Conservation (phyloP, 768 basidiomycete species). For the Pleurotus citrinopileatus region DNA sequence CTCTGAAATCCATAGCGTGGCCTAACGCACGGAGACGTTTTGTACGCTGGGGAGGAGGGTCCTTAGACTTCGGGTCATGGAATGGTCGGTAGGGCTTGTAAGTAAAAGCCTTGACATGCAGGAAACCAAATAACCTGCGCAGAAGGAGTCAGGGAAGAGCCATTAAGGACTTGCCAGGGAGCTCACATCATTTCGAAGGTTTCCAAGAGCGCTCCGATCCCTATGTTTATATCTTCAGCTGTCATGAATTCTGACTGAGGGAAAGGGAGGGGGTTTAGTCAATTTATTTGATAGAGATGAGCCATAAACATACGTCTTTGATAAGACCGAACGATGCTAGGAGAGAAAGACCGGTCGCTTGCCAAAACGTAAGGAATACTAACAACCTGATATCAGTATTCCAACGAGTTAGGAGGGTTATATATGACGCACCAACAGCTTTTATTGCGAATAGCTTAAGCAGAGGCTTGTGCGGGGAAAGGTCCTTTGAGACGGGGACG, state of each 20-base stretch:
- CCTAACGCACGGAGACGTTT: slow-evolving; percentile 54
- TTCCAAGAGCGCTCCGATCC: slow-evolving; percentile 63
- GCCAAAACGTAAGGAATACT: slow-evolving; percentile 82
- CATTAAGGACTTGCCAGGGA: slow-evolving; percentile 13
- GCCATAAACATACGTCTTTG: slow-evolving; percentile 49
- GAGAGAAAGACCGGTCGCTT: slow-evolving; percentile 56
- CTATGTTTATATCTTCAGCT: slow-evolving; percentile 69
- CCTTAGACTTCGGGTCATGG: slow-evolving; percentile 25
- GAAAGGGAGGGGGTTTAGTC: background rate
- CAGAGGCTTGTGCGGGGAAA: slow-evolving; percentile 59
- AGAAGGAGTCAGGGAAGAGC: slow-evolving; percentile 10
- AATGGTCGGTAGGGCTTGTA: slow-evolving; percentile 57
- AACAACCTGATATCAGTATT: background rate
- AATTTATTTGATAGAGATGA: background rate
- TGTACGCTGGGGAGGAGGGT: slow-evolving; percentile 35
- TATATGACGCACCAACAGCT: slow-evolving; percentile 51
- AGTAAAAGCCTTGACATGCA: slow-evolving; percentile 72
- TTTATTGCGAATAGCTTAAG: slow-evolving; percentile 72
- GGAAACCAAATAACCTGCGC: slow-evolving; percentile 64
- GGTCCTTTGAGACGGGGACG: slow-evolving; percentile 46
- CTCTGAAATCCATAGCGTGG: slow-evolving; percentile 68
- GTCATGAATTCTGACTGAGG: slow-evolving; percentile 65
- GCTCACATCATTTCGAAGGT: slow-evolving; percentile 78
- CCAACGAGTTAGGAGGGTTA: background rate
- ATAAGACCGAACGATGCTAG: slow-evolving; percentile 58